phyloP scores from a whole-genome alignment of 2,329 filamentous ascomycete genomes.

The Bipolaris sorokiniana region DNA sequence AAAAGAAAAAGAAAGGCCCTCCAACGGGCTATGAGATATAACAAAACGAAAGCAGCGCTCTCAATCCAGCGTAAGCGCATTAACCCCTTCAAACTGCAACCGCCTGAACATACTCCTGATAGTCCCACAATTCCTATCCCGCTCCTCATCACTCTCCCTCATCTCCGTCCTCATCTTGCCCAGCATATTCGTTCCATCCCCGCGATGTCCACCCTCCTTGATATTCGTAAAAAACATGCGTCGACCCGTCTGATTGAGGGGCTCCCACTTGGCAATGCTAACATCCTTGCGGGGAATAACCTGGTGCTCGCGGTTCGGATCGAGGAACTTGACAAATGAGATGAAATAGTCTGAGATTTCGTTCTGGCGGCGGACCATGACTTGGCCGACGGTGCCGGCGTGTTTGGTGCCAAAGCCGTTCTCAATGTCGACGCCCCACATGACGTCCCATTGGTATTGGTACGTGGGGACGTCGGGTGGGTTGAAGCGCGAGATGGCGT shows the following conservation, averaged over 20 bases:
- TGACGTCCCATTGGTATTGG: constrained; percentile 46
- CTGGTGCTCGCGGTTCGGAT: constrained; percentile 36
- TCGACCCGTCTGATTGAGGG: constrained; percentile 27
- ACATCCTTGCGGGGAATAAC: constrained; percentile 3
- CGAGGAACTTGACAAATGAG: constrained; percentile 41
- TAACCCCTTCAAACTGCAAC: constrained; percentile 34
- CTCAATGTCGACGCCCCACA: constrained; percentile 36
- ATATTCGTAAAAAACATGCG: constrained; percentile 42
- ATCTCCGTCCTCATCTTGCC: constrained; percentile 32
- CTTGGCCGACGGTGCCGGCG: constrained; percentile 42
- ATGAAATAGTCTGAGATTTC: constrained; percentile 43
- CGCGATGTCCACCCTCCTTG: constrained; percentile 31
- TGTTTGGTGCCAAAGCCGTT: constrained; percentile 46
- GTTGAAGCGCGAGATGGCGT: constrained; percentile 40
- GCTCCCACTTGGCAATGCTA: constrained; percentile 29
- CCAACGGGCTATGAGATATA: background rate
- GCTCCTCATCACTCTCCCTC: constrained; percentile 25
- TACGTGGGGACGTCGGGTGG: constrained; percentile 33
- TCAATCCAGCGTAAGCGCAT: constrained; percentile 23
- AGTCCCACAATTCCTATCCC: constrained; percentile 28
- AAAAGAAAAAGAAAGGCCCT: too few species aligned
- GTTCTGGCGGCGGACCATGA: constrained; percentile 39
- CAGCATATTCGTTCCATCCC: constrained; percentile 30
- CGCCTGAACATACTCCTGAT: constrained; percentile 33
- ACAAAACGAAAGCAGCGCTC: background rate